Evolutionary conservation across 2,329 filamentous ascomycete species (phyloP).

Genomic region (Cercospora berteroae): DNA sequence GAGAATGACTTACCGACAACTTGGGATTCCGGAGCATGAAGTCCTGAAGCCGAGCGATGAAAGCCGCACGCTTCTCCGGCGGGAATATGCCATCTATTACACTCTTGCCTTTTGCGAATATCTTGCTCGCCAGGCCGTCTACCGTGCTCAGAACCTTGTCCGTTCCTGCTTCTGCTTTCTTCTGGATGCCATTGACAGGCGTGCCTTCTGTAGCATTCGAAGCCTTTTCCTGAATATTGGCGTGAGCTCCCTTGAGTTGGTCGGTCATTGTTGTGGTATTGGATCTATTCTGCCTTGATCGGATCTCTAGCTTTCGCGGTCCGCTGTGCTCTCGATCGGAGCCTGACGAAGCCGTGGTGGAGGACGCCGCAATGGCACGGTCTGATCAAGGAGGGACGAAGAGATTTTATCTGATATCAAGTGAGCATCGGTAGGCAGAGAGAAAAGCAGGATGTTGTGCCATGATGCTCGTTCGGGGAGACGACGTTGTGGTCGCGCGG

Average conservation of each 20-base stretch:
- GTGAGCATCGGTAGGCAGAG: background rate
- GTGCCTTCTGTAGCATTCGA: conserved; percentile 26
- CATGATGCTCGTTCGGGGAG: conserved; percentile 3
- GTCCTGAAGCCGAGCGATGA: conserved; percentile 52
- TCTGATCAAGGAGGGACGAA: background rate
- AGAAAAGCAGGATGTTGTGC: background rate
- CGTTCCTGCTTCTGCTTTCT: conserved; percentile 31
- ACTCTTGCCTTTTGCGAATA: conserved; percentile 34
- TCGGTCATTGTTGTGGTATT: conserved; percentile 28
- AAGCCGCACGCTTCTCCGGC: conserved; percentile 59
- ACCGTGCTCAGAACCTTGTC: conserved; percentile 33
- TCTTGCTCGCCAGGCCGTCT: conserved; percentile 30
- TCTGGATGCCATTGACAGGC: conserved; percentile 21
- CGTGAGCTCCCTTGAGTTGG: conserved; percentile 22
- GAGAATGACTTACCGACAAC: conserved; percentile 57
- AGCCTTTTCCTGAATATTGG: conserved; percentile 23
- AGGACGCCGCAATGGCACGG: conserved; percentile 1
- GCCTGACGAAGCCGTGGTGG: conserved; percentile 24
- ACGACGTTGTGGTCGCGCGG: conserved; percentile 7
- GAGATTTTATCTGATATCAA: background rate
- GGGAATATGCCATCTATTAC: conserved; percentile 56
- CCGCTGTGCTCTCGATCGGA: conserved; percentile 18
- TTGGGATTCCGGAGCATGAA: conserved; percentile 66
- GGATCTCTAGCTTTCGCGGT: conserved; percentile 34
- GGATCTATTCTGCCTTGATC: conserved; percentile 20